Percentiles rank a stretch among this genome's conserved stretches.
phyloP scores from a whole-genome alignment of 108 stramenopile species.

The Skeletonema tropicum region DNA sequence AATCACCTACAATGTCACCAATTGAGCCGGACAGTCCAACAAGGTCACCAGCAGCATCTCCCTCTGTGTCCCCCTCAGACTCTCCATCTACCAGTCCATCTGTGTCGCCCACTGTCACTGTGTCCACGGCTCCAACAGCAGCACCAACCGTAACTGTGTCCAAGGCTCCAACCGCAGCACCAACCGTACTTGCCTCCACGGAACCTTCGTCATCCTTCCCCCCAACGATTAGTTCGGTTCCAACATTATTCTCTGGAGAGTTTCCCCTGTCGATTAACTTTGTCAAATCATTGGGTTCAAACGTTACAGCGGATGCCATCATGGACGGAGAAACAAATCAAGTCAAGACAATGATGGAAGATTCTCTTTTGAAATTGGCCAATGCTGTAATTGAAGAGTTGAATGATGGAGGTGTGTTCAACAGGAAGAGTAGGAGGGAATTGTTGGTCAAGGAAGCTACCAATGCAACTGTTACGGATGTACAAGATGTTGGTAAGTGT shows the following conservation, averaged over 20 bases:
- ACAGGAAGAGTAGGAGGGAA: not conserved
- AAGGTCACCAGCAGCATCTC: constrained; percentile 5
- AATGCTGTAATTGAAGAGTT: constrained; percentile 26
- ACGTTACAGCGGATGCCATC: constrained; percentile 24
- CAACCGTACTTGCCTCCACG: not conserved
- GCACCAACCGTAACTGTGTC: not conserved
- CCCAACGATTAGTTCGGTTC: constrained; percentile 7
- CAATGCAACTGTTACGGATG: constrained; percentile 31
- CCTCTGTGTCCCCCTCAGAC: not conserved
- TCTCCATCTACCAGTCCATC: constrained; percentile 9
- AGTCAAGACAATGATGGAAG: constrained; percentile 27
- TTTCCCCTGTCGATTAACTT: constrained; percentile 25
- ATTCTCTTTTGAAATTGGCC: constrained; percentile 20
- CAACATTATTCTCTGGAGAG: constrained; percentile 9
- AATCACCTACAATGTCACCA: not conserved
- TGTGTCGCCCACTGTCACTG: constrained; percentile 10
- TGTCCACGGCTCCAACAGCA: constrained; percentile 11
- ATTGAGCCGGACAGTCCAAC: not conserved
- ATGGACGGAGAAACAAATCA: constrained; percentile 31
- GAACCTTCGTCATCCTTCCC: not conserved
- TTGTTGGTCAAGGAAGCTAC: constrained; percentile 14
- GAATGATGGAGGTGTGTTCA: not conserved
- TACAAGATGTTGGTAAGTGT: constrained; percentile 42
- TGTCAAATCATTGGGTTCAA: not conserved
- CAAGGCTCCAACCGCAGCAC: constrained; percentile 2